These are phyloP conservation scores for Diaporthe citri DNA, from an alignment of 2,329 filamentous ascomycete genomes.

Conservation along the genomic window DNA sequence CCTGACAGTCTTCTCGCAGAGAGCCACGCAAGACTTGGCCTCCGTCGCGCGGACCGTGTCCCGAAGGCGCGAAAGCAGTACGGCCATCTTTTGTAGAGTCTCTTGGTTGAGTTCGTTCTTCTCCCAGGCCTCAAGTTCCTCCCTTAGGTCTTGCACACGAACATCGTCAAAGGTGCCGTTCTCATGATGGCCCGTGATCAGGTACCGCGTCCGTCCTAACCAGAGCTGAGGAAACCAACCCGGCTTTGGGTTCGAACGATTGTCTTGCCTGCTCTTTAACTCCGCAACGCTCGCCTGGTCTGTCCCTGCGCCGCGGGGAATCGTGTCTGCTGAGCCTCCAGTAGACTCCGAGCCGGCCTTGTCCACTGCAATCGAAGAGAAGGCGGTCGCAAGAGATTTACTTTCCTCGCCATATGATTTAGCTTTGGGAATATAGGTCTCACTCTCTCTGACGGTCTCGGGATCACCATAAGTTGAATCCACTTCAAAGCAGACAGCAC, in stretches of 20 bases:
- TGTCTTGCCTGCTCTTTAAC: slow-evolving; percentile 41
- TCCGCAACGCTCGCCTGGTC: slow-evolving; percentile 42
- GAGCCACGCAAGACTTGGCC: slow-evolving; percentile 5
- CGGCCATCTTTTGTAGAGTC: not conserved
- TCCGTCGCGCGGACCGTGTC: not conserved
- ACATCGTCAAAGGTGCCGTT: slow-evolving; percentile 41
- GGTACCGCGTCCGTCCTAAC: slow-evolving; percentile 46
- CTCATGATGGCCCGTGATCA: slow-evolving; percentile 43
- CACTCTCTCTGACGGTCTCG: not conserved
- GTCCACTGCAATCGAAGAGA: not conserved
- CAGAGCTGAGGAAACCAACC: slow-evolving; percentile 45
- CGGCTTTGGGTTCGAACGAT: not conserved
- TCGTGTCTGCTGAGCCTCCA: not conserved
- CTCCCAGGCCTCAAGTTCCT: slow-evolving; percentile 40
- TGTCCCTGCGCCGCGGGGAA: slow-evolving; percentile 32
- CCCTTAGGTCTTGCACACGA: not conserved
- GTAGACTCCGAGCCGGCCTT: not conserved
- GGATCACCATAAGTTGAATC: slow-evolving; percentile 13
- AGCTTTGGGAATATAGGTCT: not conserved
- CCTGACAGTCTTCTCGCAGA: not conserved
- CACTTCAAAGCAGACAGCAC: slow-evolving; percentile 26
- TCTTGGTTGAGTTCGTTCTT: not conserved
- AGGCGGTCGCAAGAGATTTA: not conserved
- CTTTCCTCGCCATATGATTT: not conserved
- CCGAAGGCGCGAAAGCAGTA: slow-evolving; percentile 12